These are phyloP conservation scores for Nymphaea thermarum DNA, from an alignment of 164 flowering plant genomes.

Conservation along the genomic window DNA sequence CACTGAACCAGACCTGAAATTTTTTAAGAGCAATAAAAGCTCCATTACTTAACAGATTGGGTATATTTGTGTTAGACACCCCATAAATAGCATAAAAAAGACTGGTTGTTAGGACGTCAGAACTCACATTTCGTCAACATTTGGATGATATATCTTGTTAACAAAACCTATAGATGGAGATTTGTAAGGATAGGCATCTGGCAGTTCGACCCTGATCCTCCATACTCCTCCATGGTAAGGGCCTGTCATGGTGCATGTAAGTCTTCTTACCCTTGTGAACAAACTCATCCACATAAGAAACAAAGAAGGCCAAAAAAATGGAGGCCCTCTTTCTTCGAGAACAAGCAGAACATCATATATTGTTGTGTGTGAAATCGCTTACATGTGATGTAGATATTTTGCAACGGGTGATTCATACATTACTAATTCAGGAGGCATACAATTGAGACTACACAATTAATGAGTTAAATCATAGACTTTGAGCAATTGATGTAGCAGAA, in stretches of 20 bases:
- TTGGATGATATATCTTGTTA: constrained; percentile 93
- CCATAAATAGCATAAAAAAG: not conserved
- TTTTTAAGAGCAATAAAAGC: not conserved
- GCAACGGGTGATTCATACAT: not conserved
- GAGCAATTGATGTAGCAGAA: too few species aligned
- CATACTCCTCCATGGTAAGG: constrained; percentile 89
- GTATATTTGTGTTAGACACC: not conserved
- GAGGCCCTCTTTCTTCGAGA: not conserved
- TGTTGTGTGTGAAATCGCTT: not conserved
- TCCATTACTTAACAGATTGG: too few species aligned
- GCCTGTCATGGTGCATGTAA: constrained; percentile 35
- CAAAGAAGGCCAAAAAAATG: not conserved
- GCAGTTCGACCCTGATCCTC: constrained; percentile 88
- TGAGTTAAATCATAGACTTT: too few species aligned
- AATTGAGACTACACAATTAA: not conserved
- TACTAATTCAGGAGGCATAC: not conserved
- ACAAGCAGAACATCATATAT: not conserved
- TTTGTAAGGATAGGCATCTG: constrained; percentile 97
- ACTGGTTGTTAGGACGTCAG: not conserved
- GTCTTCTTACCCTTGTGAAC: not conserved
- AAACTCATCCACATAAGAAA: not conserved
- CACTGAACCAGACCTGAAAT: constrained; percentile 93
- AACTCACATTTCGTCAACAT: constrained; percentile 92
- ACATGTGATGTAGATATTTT: not conserved
- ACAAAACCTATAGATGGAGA: constrained; percentile 98